These are phyloP conservation scores for Fusarium secorum DNA, from an alignment of 2,329 filamentous ascomycete genomes.

Conservation along the genomic window DNA sequence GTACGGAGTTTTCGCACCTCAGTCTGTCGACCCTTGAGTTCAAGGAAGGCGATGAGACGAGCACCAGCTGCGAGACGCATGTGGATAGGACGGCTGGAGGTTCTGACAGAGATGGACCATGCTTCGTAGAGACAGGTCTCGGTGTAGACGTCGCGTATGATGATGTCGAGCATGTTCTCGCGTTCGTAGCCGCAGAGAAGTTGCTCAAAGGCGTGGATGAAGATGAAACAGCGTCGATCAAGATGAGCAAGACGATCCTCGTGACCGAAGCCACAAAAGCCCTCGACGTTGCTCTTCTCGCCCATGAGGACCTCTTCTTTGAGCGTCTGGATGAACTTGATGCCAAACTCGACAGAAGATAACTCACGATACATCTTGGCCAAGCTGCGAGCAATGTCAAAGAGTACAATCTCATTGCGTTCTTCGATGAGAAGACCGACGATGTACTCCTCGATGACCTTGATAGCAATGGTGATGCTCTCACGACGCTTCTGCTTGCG, in stretches of 20 bases:
- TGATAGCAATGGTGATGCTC: background rate
- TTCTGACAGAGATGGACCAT: background rate
- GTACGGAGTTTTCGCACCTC: background rate
- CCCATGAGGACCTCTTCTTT: background rate
- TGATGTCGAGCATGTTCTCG: constrained; percentile 1
- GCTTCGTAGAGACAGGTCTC: background rate
- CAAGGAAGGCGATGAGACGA: background rate
- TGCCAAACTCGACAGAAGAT: background rate
- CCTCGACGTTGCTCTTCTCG: rapidly evolving
- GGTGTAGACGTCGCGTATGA: background rate
- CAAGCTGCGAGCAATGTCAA: background rate
- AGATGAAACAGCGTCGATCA: background rate
- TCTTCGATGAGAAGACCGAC: background rate
- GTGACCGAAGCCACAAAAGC: background rate
- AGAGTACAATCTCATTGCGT: background rate
- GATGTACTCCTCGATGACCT: background rate
- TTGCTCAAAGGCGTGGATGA: background rate
- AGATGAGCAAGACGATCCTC: background rate
- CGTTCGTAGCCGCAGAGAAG: background rate
- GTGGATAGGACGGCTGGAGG: background rate
- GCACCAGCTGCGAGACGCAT: background rate
- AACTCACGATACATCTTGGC: background rate
- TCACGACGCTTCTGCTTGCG: constrained; percentile 4
- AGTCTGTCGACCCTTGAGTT: background rate
- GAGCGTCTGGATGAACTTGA: constrained; percentile 2